Evolutionary conservation across 371 early-diverging fungal species (phyloP).

Genomic region (Smittium mucronatum): DNA sequence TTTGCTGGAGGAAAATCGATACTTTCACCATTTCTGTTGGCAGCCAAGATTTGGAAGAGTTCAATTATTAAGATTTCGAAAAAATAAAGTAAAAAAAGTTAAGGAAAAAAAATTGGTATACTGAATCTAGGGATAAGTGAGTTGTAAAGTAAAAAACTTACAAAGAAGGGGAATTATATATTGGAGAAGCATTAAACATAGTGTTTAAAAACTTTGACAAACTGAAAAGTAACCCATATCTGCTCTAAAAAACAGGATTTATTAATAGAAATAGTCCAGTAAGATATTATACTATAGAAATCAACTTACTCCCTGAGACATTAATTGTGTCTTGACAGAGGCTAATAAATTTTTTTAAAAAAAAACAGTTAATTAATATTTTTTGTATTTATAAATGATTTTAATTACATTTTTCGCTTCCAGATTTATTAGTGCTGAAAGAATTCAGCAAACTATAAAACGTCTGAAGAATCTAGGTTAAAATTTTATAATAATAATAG

Average conservation of each 20-base stretch:
- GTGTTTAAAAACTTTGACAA: not conserved
- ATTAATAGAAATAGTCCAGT: not conserved
- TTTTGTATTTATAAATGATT: not conserved
- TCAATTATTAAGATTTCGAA: too few species aligned
- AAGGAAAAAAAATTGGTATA: too few species aligned
- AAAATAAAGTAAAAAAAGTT: too few species aligned
- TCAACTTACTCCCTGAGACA: conserved; percentile 12
- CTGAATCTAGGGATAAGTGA: too few species aligned
- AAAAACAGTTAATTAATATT: too few species aligned
- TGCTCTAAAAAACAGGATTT: not conserved
- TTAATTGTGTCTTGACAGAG: conserved; percentile 10
- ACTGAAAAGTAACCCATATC: not conserved
- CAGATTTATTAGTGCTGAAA: not conserved
- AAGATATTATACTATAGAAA: not conserved
- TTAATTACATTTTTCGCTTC: conserved; percentile 10
- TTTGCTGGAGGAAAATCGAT: not conserved
- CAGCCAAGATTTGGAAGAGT: not conserved
- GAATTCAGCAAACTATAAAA: conserved; percentile 36
- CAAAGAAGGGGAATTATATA: not conserved
- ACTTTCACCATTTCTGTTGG: not conserved
- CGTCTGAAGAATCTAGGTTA: conserved; percentile 38
- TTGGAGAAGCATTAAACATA: not conserved
- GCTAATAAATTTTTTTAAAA: not conserved
- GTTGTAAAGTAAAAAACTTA: not conserved
- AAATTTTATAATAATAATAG: not conserved